phyloP scores from a whole-genome alignment of 78 protist genomes.

The Dictyostelium citrinum region DNA sequence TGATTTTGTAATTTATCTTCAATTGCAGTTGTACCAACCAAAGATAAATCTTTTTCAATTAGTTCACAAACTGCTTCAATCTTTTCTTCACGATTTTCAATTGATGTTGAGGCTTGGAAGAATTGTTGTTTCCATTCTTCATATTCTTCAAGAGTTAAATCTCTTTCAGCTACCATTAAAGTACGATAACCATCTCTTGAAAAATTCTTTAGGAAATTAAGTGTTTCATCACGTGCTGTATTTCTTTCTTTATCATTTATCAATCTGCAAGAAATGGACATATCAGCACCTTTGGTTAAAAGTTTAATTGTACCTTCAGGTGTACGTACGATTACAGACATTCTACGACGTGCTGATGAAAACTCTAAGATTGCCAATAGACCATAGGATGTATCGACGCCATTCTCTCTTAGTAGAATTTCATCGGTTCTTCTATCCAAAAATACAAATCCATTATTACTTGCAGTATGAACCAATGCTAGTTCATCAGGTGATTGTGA shows the following conservation, averaged over 20 bases:
- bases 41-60: slow-evolving; percentile 82
- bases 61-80: slow-evolving; percentile 69
- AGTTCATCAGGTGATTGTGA: slow-evolving; percentile 91
- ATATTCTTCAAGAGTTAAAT: slow-evolving; percentile 33
- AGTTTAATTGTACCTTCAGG: slow-evolving; percentile 56
- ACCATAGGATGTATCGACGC: slow-evolving; percentile 46
- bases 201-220: slow-evolving; percentile 38
- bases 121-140: slow-evolving; percentile 48
- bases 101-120: slow-evolving; percentile 55
- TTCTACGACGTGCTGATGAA: slow-evolving; percentile 79
- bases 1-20: slow-evolving; percentile 91
- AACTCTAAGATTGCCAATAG: slow-evolving; percentile 79
- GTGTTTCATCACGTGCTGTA: slow-evolving; percentile 14
- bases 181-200: slow-evolving; percentile 71
- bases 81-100: slow-evolving; percentile 75
- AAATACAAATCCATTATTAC: slow-evolving; percentile 81
- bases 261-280: slow-evolving; percentile 52
- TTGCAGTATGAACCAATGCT: slow-evolving; percentile 89
- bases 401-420: slow-evolving; percentile 32
- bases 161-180: slow-evolving; percentile 63
- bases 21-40: slow-evolving; percentile 91
- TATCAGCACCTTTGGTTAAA: slow-evolving; percentile 73
- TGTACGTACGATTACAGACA: slow-evolving; percentile 79
- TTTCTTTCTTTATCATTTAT: slow-evolving; percentile 6
- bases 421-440: slow-evolving; percentile 52